phyloP scores from a whole-genome alignment of 108 stramenopile species.

The Schizochytrium sp. region DNA sequence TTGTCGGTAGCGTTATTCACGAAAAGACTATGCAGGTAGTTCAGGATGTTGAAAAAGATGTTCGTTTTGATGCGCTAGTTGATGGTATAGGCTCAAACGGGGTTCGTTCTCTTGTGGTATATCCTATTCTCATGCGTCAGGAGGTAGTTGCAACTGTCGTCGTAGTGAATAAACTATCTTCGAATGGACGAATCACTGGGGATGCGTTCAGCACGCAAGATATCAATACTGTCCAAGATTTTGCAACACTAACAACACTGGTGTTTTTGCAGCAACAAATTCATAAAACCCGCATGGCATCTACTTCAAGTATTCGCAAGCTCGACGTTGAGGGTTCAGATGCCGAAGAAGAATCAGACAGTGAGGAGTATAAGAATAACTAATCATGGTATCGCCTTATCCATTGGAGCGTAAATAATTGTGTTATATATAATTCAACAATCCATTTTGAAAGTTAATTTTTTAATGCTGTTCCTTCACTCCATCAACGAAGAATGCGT shows the following conservation, averaged over 20 bases:
- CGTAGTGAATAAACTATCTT: constrained; percentile 35
- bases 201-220: constrained; percentile 22
- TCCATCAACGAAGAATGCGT: too few species aligned
- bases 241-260: constrained; percentile 45
- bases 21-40: constrained; percentile 47
- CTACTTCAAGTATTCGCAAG: background rate
- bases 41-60: constrained; percentile 52
- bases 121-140: constrained; percentile 58
- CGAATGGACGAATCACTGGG: constrained; percentile 49
- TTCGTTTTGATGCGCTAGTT: constrained; percentile 48
- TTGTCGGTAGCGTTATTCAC: constrained; percentile 36
- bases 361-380: background rate
- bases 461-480: too few species aligned
- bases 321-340: background rate
- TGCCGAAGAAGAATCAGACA: constrained; percentile 3
- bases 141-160: constrained; percentile 44
- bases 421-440: too few species aligned
- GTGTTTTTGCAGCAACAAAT: constrained; percentile 57
- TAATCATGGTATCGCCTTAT: background rate
- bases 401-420: too few species aligned
- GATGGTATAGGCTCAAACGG: constrained; percentile 44
- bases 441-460: too few species aligned
- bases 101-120: constrained; percentile 30
- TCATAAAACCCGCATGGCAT: background rate
- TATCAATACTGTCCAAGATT: constrained; percentile 40